phyloP scores from a whole-genome alignment of 2,329 filamentous ascomycete genomes.

The Cladorrhinum sp. region DNA sequence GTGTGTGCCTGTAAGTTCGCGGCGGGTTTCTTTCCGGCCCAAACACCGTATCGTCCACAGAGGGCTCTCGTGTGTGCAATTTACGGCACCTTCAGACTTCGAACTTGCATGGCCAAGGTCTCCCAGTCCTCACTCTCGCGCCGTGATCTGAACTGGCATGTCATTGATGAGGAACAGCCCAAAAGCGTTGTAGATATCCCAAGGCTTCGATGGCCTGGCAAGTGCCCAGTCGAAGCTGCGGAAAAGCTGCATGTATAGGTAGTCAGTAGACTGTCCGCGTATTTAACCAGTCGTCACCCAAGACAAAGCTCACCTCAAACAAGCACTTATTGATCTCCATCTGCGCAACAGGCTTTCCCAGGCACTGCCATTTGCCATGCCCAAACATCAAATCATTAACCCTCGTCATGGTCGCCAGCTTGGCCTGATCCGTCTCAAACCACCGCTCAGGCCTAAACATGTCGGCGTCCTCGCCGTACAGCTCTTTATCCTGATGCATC shows the following conservation, averaged over 20 bases:
- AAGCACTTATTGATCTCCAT: constrained; percentile 43
- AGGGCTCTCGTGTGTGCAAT: too few relatives aligned
- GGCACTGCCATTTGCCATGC: constrained; percentile 10
- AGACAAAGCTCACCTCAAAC: constrained; percentile 40
- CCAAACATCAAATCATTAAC: constrained; percentile 6
- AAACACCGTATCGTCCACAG: too few relatives aligned
- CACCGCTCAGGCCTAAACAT: constrained; percentile 4
- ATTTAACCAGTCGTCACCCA: too few relatives aligned
- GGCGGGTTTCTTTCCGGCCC: too few relatives aligned
- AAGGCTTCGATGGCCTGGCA: constrained; percentile 16
- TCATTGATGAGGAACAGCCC: constrained; percentile 20
- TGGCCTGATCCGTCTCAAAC: background rate
- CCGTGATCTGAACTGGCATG: constrained; percentile 19
- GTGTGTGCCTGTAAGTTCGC: too few relatives aligned
- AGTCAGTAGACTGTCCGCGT: background rate
- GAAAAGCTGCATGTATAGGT: constrained; percentile 18
- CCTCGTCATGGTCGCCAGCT: constrained; percentile 26
- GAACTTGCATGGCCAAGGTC: too few relatives aligned
- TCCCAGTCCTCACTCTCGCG: background rate
- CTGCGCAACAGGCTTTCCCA: constrained; percentile 41
- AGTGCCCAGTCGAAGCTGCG: constrained; percentile 29
- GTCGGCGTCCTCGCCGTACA: constrained; percentile 5
- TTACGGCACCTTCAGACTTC: too few relatives aligned
- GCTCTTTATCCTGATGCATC: constrained; percentile 5
- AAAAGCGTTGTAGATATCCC: constrained; percentile 12